Base-by-base conservation (phyloP, 257 asterid genomes). In the Leonotis leonurus region DNA sequence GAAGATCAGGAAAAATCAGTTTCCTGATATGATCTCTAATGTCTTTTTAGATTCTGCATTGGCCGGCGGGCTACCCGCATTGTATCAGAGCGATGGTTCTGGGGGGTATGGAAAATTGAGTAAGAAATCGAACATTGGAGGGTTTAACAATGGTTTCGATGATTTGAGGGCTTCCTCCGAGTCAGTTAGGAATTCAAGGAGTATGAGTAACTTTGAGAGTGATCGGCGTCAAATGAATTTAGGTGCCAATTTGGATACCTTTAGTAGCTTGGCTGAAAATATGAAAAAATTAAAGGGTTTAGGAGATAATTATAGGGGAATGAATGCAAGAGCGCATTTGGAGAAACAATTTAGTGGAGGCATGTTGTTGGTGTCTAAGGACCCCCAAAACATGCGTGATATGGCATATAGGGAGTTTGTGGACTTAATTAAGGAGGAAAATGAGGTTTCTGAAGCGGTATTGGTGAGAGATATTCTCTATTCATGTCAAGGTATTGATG, bases 401-500 rank as follows among this genome's bases (percentile, higher is more conserved):
- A 77, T 85, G 81, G 96, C 94, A 0, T 93, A 85, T 58, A 77
- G 77, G 71, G 99, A 87, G 73, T 89, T 77, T 79, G 80, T 65
- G 2, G 81, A 61, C 24, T 78, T 93, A 65, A 46, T 83, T 51
- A 89, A 87, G 84, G 97, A 93, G 43, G 94, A 93, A 72, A 89
- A 83, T 65, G 97, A 85, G 80, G 92, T 85, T 9, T 58, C 95
- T 0, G 99, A 93, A 76, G 91, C 79, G 70, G 85, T 77, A 56
- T 76, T 93, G 78, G 97, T 93, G 65, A 82, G 97, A 76, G 99
- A 93, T 82, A 87, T 93, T 70, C 48, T 93, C 65, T 93, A 93
- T 78, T 87, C 94, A 12, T 87, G 96, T 74, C 99, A 93, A 74
- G 99, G 99, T 62, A 89, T 93, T 24, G 95, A 93, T 45, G 99